Conservation (phyloP, 306 rosid species). For the Gastrolobium bilobum region DNA sequence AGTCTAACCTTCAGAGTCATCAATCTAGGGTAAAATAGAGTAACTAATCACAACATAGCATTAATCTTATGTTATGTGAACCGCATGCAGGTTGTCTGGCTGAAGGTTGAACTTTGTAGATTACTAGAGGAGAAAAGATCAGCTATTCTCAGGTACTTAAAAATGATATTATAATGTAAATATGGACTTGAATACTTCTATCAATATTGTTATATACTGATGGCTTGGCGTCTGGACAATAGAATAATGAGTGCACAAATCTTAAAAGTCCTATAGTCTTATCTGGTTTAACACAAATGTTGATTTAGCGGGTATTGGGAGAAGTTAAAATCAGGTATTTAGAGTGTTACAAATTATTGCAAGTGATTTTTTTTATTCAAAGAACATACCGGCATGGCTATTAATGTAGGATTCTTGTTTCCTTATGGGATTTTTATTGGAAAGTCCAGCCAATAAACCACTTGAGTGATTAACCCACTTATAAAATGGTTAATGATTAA, state of each 20-base stretch:
- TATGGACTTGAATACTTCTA: conserved; percentile 12
- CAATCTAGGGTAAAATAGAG: conserved; percentile 15
- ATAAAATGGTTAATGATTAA: conserved; percentile 8
- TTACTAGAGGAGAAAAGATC: conserved; percentile 94
- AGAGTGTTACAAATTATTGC: background rate
- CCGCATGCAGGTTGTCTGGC: conserved; percentile 82
- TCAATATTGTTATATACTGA: background rate
- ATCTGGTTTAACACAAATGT: conserved; percentile 7
- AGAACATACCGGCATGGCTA: background rate
- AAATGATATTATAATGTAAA: conserved; percentile 5
- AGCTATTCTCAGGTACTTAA: conserved; percentile 78
- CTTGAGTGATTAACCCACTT: conserved; percentile 25
- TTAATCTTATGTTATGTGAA: conserved; percentile 43
- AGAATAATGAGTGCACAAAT: conserved; percentile 28
- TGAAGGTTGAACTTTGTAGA: conserved; percentile 89
- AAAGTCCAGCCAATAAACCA: conserved; percentile 12
- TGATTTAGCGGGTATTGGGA: conserved; percentile 6
- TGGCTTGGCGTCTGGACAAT: conserved; percentile 24
- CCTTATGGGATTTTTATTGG: conserved; percentile 2
- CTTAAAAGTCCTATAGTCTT: background rate
- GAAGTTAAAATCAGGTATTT: conserved; percentile 27
- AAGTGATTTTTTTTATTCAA: background rate
- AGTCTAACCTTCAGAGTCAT: conserved; percentile 8
- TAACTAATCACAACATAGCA: conserved; percentile 36
- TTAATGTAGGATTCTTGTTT: conserved; percentile 9